These are phyloP conservation scores for Marasmius sp. DNA, from an alignment of 1,284 basidiomycete genomes.

Conservation along the genomic window DNA sequence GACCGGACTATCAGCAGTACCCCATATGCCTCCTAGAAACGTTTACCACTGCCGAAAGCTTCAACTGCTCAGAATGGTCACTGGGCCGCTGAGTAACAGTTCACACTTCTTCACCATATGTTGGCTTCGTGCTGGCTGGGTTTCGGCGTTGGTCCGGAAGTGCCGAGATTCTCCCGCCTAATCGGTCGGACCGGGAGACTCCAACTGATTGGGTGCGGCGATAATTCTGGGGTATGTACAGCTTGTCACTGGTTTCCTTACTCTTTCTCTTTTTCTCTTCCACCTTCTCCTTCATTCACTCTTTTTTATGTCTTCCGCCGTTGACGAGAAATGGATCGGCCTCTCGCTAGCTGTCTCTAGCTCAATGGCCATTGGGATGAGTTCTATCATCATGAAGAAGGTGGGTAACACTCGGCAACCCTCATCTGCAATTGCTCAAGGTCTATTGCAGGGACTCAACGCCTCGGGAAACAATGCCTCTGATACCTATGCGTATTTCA, in stretches of 20 bases:
- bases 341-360: constrained; percentile 82
- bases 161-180: too few species aligned
- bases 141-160: too few species aligned
- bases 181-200: too few species aligned
- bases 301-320: constrained; percentile 11
- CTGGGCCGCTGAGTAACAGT: too few species aligned
- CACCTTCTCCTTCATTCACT: neutral
- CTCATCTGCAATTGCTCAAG: neutral
- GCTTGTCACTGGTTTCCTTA: neutral
- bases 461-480: constrained; percentile 74
- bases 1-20: too few species aligned
- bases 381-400: constrained; percentile 97
- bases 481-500: constrained; percentile 84
- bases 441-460: constrained; percentile 67
- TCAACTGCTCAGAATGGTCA: too few species aligned
- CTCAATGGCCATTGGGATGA: constrained; percentile 86
- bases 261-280: neutral
- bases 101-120: too few species aligned
- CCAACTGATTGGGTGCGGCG: neutral
- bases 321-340: constrained; percentile 92
- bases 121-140: too few species aligned
- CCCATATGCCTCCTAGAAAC: too few species aligned
- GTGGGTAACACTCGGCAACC: constrained; percentile 38
- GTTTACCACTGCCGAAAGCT: too few species aligned
- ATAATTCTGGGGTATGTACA: neutral